A percentile compares a stretch with the other conserved stretches of the same genome.
Evolutionary conservation across 2,329 filamentous ascomycete species (phyloP).

Genomic region (Penicillium sp.): DNA sequence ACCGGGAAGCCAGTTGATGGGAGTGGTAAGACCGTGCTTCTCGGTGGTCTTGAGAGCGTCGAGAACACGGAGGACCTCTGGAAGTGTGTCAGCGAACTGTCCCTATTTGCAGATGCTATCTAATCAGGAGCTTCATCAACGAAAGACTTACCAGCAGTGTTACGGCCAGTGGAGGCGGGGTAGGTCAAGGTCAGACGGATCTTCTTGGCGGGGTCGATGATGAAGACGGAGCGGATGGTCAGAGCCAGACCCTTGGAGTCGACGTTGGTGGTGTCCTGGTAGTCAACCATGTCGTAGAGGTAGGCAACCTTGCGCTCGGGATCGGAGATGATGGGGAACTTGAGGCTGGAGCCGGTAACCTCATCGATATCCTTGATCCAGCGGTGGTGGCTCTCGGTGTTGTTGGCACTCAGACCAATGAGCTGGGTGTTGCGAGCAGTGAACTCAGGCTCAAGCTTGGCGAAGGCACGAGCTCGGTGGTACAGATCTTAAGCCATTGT

Average conservation of each 20-base stretch:
- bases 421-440: slow-evolving; percentile 84
- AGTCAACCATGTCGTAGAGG: slow-evolving; percentile 80
- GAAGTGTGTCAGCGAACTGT: not conserved
- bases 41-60: slow-evolving; percentile 82
- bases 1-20: slow-evolving; percentile 81
- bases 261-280: slow-evolving; percentile 79
- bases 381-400: slow-evolving; percentile 73
- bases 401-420: slow-evolving; percentile 85
- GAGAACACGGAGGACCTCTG: slow-evolving; percentile 74
- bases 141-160: slow-evolving; percentile 54
- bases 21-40: slow-evolving; percentile 84
- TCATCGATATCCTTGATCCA: slow-evolving; percentile 91
- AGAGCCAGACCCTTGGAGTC: slow-evolving; percentile 74
- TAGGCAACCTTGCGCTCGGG: slow-evolving; percentile 76
- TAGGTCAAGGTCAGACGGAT: slow-evolving; percentile 92
- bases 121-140: not conserved
- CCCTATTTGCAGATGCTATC: not conserved
- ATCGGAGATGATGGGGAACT: slow-evolving; percentile 81
- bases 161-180: slow-evolving; percentile 85
- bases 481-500: slow-evolving; percentile 65
- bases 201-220: slow-evolving; percentile 92
- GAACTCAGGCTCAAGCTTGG: slow-evolving; percentile 89
- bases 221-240: slow-evolving; percentile 92
- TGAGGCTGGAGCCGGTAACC: slow-evolving; percentile 69
- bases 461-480: slow-evolving; percentile 91